A percentile compares a stretch with the other conserved stretches of the same genome.
Conservation (phyloP, 2,329 filamentous ascomycete genomes). For the Neofusicoccum sp. region DNA sequence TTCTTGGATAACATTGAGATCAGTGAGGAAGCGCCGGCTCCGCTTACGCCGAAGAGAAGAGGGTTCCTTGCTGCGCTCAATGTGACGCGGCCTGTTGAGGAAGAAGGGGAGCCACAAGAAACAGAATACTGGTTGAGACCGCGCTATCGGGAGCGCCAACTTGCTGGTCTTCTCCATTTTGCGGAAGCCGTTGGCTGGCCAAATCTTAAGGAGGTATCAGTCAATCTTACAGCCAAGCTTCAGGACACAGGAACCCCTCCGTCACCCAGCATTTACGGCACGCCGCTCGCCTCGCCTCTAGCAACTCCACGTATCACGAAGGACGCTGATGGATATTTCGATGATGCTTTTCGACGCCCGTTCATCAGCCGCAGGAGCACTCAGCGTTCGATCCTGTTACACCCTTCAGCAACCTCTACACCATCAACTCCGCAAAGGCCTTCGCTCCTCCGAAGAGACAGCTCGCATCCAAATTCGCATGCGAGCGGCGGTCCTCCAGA, state of each 20-base stretch:
- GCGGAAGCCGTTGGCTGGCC: conserved; percentile 53
- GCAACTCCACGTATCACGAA: conserved; percentile 34
- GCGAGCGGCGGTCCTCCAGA: conserved; percentile 25
- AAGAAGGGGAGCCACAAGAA: conserved; percentile 6
- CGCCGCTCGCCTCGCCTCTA: conserved; percentile 29
- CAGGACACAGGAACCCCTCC: conserved; percentile 19
- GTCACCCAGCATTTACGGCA: conserved; percentile 35
- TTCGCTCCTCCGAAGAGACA: conserved; percentile 9
- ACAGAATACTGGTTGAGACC: conserved; percentile 24
- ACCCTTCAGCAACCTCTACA: conserved; percentile 28
- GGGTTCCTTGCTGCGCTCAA: conserved; percentile 32
- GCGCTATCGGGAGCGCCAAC: conserved; percentile 40
- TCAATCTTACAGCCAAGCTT: conserved; percentile 38
- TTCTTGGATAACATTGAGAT: conserved; percentile 54
- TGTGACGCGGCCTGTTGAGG: conserved; percentile 23
- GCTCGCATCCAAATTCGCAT: neutral
- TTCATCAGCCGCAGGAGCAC: conserved; percentile 26
- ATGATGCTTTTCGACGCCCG: conserved; percentile 28
- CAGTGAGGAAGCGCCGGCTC: conserved; percentile 25
- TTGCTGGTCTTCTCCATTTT: conserved; percentile 52
- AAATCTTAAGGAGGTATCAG: conserved; percentile 37
- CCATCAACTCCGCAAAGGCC: neutral
- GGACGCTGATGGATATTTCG: conserved; percentile 37
- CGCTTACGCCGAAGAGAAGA: conserved; percentile 26
- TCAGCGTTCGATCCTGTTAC: conserved; percentile 29